phyloP scores from a whole-genome alignment of 2,329 filamentous ascomycete genomes.

The Apiospora phragmitis region DNA sequence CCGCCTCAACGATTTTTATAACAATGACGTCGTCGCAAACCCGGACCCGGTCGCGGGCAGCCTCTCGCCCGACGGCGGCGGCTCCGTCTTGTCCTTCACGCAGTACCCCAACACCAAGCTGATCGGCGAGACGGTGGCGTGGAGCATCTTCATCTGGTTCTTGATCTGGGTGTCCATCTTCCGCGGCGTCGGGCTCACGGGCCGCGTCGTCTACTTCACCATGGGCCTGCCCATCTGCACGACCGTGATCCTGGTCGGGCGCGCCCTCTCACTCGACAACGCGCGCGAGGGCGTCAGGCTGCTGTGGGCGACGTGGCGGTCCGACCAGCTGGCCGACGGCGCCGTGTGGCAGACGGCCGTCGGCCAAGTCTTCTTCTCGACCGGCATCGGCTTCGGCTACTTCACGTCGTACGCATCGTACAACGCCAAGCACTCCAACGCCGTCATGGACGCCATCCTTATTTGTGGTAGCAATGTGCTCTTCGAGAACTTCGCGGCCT shows the following conservation, averaged over 20 bases:
- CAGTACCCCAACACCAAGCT: conserved; percentile 47
- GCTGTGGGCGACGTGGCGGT: conserved; percentile 46
- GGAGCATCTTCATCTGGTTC: conserved; percentile 60
- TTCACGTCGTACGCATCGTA: conserved; percentile 61
- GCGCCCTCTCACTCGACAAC: conserved; percentile 54
- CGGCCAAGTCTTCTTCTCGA: conserved; percentile 62
- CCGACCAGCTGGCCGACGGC: conserved; percentile 49
- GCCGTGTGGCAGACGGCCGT: conserved; percentile 60
- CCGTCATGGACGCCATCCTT: conserved; percentile 58
- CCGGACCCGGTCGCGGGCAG: conserved; percentile 41
- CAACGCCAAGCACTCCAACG: conserved; percentile 58
- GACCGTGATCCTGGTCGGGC: conserved; percentile 56
- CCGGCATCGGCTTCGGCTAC: conserved; percentile 59
- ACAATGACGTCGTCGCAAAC: conserved; percentile 49
- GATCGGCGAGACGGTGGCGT: conserved; percentile 57
- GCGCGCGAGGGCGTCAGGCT: conserved; percentile 52
- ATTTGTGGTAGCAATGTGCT: conserved; percentile 56
- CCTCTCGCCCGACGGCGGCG: conserved; percentile 36
- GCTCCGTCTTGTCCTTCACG: conserved; percentile 42
- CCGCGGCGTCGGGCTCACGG: conserved; percentile 57
- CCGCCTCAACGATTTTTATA: conserved; percentile 53
- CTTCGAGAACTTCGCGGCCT: conserved; percentile 54
- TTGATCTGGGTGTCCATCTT: conserved; percentile 61
- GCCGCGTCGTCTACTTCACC: conserved; percentile 61
- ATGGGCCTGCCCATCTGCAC: conserved; percentile 60